These are phyloP conservation scores for Xylaria longipes DNA, from an alignment of 495 filamentous ascomycete genomes.

Conservation along the genomic window DNA sequence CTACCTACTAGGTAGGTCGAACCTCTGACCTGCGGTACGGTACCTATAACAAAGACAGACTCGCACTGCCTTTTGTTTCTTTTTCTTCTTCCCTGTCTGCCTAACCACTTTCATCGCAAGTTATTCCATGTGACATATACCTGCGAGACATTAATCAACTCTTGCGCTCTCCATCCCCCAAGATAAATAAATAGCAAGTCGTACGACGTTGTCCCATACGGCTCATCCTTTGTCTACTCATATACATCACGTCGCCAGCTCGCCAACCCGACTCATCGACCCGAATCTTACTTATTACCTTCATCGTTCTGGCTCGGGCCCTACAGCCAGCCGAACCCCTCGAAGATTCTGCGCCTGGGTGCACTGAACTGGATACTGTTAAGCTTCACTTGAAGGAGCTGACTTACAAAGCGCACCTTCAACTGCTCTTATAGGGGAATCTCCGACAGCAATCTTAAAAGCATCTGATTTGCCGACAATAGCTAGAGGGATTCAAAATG, in stretches of 20 bases:
- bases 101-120: slow-evolving; percentile 22
- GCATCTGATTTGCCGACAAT: background rate
- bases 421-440: background rate
- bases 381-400: background rate
- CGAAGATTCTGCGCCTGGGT: background rate
- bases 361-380: background rate
- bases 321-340: background rate
- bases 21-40: background rate
- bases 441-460: background rate
- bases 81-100: slow-evolving; percentile 23
- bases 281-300: background rate
- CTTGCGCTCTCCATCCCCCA: background rate
- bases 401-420: slow-evolving; percentile 6
- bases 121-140: slow-evolving; percentile 18
- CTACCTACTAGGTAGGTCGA: background rate
- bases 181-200: slow-evolving; percentile 28
- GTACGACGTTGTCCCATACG: slow-evolving; percentile 27
- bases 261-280: background rate
- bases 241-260: background rate
- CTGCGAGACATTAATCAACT: slow-evolving; percentile 6
- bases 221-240: slow-evolving; percentile 2
- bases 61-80: slow-evolving; percentile 12
- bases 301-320: background rate
- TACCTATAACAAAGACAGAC: slow-evolving; percentile 21
- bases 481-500: slow-evolving; percentile 5